A percentile compares a stretch with the other conserved stretches of the same genome.
Evolutionary conservation across 495 filamentous ascomycete species (phyloP).

Genomic region (Podospora sp.): DNA sequence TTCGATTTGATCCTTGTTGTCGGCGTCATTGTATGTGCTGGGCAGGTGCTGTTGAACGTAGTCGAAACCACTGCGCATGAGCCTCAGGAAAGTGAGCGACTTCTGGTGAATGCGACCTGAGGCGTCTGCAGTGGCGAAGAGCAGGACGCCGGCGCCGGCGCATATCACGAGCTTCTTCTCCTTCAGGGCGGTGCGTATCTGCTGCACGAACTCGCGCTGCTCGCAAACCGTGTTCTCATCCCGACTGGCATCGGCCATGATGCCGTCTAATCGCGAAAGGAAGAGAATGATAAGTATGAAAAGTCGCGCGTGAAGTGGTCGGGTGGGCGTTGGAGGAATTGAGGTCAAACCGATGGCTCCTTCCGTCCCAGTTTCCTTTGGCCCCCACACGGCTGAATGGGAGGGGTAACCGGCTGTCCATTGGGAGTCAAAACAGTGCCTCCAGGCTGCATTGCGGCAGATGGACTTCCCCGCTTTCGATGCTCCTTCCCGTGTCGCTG

Average conservation of each 20-base stretch:
- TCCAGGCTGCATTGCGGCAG: too few species aligned
- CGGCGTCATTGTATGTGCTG: conserved; percentile 5
- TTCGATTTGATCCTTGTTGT: conserved; percentile 1
- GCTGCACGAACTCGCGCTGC: conserved; percentile 6
- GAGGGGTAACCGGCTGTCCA: conserved; percentile 4
- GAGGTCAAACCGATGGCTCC: neutral
- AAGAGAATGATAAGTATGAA: too few species aligned
- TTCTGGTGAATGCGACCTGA: conserved; percentile 6
- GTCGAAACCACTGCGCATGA: conserved; percentile 9
- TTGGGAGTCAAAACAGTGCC: too few species aligned
- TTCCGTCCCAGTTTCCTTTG: conserved; percentile 5
- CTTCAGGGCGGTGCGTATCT: conserved; percentile 1
- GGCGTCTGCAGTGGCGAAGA: conserved; percentile 6
- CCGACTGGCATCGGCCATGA: neutral
- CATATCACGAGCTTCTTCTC: conserved; percentile 4
- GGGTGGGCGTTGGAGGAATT: neutral
- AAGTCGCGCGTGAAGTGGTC: neutral
- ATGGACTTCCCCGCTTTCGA: too few species aligned
- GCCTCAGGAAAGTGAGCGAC: conserved; percentile 3
- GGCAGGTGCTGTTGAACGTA: conserved; percentile 1
- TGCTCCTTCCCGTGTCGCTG: too few species aligned
- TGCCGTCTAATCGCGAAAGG: neutral
- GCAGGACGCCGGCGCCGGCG: neutral
- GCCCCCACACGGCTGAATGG: conserved; percentile 9
- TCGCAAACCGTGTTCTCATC: neutral